phyloP scores from a whole-genome alignment of 345 rosid genomes.

The Turritis glabra region DNA sequence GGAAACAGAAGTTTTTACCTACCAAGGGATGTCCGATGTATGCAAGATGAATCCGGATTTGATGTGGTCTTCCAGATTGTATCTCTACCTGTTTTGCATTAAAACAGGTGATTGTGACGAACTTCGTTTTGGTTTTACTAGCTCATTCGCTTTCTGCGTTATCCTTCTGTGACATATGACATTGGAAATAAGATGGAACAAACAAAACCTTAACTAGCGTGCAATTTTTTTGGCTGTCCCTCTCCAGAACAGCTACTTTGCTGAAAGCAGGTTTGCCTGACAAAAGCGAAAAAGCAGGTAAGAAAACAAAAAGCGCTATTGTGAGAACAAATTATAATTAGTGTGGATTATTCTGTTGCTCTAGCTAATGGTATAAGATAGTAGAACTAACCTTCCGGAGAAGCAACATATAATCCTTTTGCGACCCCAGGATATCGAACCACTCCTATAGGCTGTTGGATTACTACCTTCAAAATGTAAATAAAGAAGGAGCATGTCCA shows the following conservation, averaged over 20 bases:
- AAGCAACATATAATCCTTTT: conserved; percentile 83
- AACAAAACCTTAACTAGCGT: conserved; percentile 64
- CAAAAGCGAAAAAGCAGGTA: neutral
- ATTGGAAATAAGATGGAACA: conserved; percentile 8
- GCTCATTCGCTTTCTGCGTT: neutral
- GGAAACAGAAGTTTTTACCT: conserved; percentile 48
- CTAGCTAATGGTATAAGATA: conserved; percentile 12
- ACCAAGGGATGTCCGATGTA: conserved; percentile 80
- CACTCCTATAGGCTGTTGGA: conserved; percentile 76
- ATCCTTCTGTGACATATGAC: neutral
- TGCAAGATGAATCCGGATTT: conserved; percentile 89
- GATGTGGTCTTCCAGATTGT: conserved; percentile 91
- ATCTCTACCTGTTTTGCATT: conserved; percentile 64
- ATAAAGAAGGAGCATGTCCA: neutral
- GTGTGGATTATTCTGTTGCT: neutral
- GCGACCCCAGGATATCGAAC: conserved; percentile 78
- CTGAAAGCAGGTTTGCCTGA: conserved; percentile 78
- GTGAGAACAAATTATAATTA: neutral
- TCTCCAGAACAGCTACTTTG: conserved; percentile 72
- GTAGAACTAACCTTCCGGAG: conserved; percentile 56
- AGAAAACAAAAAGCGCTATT: neutral
- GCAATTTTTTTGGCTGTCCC: conserved; percentile 51
- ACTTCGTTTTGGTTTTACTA: neutral
- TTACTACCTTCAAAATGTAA: conserved; percentile 50
- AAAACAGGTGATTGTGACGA: conserved; percentile 9